Evolutionary conservation across 2,329 filamentous ascomycete species (phyloP), one percentile per base, ranked within the genome.

Genomic region (Cercospora nicotianae): DNA sequence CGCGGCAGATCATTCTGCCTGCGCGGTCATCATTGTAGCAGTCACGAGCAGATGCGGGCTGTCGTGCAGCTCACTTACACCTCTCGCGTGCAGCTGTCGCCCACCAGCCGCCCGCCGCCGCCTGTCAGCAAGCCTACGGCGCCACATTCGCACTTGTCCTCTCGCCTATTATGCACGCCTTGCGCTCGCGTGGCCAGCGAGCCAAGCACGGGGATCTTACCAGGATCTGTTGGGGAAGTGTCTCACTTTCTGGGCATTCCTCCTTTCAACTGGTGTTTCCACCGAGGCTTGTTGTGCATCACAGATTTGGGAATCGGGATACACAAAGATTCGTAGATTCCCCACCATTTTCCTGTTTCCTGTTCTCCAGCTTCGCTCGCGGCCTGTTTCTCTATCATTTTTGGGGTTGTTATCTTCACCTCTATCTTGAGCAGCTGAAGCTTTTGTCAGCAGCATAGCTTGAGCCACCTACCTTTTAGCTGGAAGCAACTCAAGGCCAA

Each of bases 211-310:
- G 55, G 16, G 2, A 20, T 59, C 28, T 36, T 39, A 39, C 36
- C 36, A n/a, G 55, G 55, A 36, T 36, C 28, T 33, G 55, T 59
- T 23, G 28, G 28, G 55, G 55, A 36, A 31, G 18, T 10, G 55
- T 59, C 28, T 31, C 30, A 33, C 55, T 33, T 28, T 58, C 55
- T 58, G 55, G 55, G 55, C 26, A 58, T 58, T 58, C 28, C 55
- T 18, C 55, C 55, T 31, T 58, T n/a, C 16, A 33, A 20, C 26
- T 31, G 28, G 55, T 20, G 55, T 18, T 58, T 58, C 26, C 55
- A 58, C 55, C 55, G 55, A 58, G 55, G 55, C 55, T 20, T 30
- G 55, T 53, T 26, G 48, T 26, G 48, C 55, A 58, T 33, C 55
- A 58, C 16, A 58, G 30, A 33, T 58, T 30, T 9, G 55, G 26